Base-by-base conservation (phyloP, 2,329 filamentous ascomycete genomes). In the Lachnellula willkommii region DNA sequence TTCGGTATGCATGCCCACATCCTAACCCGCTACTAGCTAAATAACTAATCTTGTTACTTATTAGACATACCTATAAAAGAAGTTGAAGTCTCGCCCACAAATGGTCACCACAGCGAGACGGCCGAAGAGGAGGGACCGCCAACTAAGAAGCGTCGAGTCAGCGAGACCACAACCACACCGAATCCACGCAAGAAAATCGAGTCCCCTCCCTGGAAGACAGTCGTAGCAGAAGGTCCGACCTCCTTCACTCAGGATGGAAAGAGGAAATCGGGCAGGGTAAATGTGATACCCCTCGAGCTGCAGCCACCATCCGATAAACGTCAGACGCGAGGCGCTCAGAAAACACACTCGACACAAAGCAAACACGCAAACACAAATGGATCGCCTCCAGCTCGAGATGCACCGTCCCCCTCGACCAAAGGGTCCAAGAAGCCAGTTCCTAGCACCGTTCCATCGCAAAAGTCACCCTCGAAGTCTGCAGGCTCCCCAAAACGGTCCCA, bases 191-290 rank as follows among this genome's bases (percentile, higher is more conserved):
- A 72, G 67, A 77, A 85, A 73, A 74, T 76, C 52, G 78, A 80
- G 58, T 97, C 93, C 60, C 94, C 94, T 62, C 94, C 94, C 22
- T 99, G 94, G 94, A 97, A 94, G 76, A 89, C 84, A 67, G 81
- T 89, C 60, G 81, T 81, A 57, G 90, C 88, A 42, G 89, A 95
- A 28, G 94, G 94, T 0, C 94, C 94, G 22, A 94, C 93, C 3
- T 88, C 89, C 0, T 92, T 95, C 69, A 81, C 88, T 47, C 82
- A 80, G 74, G 88, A 80, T 81, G 90, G 89, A 49, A 80, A 80
- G 60, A 79, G 84, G 58, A 86, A 84, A 66, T 88, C 84, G 22
- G 83, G 83, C 42, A 79, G 84, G 58, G 82, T 83, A 65, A 87
- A 87, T 66, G 60, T 61, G 28, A 66, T 83, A 14, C 80, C 81